A percentile compares a stretch with the other conserved stretches of the same genome.
phyloP scores from a whole-genome alignment of 192 early-diverging fungal species.

The Coemansia sp. region DNA sequence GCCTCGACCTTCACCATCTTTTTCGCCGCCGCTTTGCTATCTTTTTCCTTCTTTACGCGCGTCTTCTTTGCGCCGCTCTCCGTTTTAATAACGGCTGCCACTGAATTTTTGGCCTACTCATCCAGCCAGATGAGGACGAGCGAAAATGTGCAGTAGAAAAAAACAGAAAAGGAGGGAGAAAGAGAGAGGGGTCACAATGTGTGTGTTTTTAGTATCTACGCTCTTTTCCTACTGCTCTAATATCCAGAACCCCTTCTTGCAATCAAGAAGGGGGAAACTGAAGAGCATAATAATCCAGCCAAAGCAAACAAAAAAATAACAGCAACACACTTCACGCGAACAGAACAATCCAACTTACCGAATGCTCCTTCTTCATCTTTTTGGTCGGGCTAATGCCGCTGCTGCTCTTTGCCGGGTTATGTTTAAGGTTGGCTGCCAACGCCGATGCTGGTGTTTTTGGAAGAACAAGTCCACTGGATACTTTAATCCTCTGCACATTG shows the following conservation, averaged over 20 bases:
- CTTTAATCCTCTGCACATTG: conserved; percentile 6
- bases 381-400: neutral
- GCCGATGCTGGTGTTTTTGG: neutral
- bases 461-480: conserved; percentile 6
- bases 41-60: conserved; percentile 20
- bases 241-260: too few relatives aligned
- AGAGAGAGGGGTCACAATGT: too few relatives aligned
- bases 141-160: too few relatives aligned
- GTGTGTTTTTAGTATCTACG: too few relatives aligned
- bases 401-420: neutral
- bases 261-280: too few relatives aligned
- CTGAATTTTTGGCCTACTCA: too few relatives aligned
- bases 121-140: too few relatives aligned
- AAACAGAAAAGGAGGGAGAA: too few relatives aligned
- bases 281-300: too few relatives aligned
- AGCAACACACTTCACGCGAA: neutral
- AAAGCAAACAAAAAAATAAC: neutral
- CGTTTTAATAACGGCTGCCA: too few relatives aligned
- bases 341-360: conserved; percentile 15
- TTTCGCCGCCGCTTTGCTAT: conserved; percentile 7
- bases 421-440: neutral
- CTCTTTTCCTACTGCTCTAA: too few relatives aligned
- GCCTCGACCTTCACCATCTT: conserved; percentile 45
- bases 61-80: neutral
- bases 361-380: conserved; percentile 9